phyloP scores from a whole-genome alignment of 257 asterid genomes.

The Rauvolfia tetraphylla region DNA sequence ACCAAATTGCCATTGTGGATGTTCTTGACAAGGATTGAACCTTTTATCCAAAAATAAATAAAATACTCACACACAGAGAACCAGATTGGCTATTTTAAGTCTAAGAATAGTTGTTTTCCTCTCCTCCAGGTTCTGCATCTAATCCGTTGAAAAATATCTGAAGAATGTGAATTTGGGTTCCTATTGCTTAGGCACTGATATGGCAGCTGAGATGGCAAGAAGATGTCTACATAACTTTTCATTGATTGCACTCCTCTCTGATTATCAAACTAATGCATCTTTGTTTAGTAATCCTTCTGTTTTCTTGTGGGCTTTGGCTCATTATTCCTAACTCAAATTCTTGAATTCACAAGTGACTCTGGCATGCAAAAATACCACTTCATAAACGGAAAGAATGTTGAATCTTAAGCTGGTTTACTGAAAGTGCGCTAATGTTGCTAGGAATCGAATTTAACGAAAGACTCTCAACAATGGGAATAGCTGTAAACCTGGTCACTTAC shows the following conservation, averaged over 20 bases:
- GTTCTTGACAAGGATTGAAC: not conserved
- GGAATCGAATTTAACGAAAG: slow-evolving; percentile 42
- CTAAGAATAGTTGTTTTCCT: not conserved
- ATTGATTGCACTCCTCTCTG: not conserved
- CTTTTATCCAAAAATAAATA: no score
- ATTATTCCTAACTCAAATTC: not conserved
- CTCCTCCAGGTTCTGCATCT: no score
- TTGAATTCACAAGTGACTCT: not conserved
- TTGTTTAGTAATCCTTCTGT: not conserved
- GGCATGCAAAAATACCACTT: not conserved
- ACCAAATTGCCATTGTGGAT: not conserved
- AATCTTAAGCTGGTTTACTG: not conserved
- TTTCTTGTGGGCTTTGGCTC: not conserved
- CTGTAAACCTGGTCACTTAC: slow-evolving; percentile 44
- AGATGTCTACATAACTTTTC: not conserved
- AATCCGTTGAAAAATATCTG: not conserved
- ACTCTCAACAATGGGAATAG: slow-evolving; percentile 45
- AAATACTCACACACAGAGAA: no score
- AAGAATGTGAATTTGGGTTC: no score
- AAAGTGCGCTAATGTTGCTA: not conserved
- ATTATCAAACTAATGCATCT: not conserved
- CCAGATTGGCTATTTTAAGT: not conserved
- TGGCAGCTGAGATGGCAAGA: no score
- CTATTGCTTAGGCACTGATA: no score
- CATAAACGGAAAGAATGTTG: not conserved